These are phyloP conservation scores for Penicillium sp. DNA, from an alignment of 2,329 filamentous ascomycete species.

Conservation along the genomic window DNA sequence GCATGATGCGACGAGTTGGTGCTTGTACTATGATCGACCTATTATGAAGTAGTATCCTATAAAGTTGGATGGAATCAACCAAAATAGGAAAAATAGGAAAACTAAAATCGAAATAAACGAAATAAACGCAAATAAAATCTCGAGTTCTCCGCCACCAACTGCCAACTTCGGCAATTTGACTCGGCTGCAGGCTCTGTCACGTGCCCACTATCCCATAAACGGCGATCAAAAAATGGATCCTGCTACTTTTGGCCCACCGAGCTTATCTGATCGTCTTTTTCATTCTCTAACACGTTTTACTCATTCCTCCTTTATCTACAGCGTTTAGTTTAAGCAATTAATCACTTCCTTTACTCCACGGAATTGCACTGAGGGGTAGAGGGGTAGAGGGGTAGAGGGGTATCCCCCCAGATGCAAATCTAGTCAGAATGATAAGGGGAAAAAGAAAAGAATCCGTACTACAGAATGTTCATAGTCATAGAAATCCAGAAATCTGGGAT, in stretches of 20 bases:
- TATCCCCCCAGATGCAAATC: neutral
- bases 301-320: constrained; percentile 5
- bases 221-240: neutral
- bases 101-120: neutral
- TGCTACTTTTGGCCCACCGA: neutral
- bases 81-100: neutral
- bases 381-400: neutral
- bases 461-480: neutral
- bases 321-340: neutral
- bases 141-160: constrained; percentile 10
- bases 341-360: neutral
- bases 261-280: constrained; percentile 11
- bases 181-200: constrained; percentile 4
- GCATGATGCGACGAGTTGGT: constrained; percentile 6
- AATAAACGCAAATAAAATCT: neutral
- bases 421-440: neutral
- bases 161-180: constrained; percentile 6
- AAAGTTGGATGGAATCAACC: neutral
- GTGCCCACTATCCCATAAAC: constrained; percentile 12
- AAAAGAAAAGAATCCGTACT: neutral
- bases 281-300: constrained; percentile 6
- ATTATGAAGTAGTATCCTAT: neutral
- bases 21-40: neutral
- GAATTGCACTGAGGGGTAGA: constrained; percentile 1
- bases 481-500: neutral